phyloP scores from a whole-genome alignment of 2,329 filamentous ascomycete species.

The Tolypocladium ovalisporum region DNA sequence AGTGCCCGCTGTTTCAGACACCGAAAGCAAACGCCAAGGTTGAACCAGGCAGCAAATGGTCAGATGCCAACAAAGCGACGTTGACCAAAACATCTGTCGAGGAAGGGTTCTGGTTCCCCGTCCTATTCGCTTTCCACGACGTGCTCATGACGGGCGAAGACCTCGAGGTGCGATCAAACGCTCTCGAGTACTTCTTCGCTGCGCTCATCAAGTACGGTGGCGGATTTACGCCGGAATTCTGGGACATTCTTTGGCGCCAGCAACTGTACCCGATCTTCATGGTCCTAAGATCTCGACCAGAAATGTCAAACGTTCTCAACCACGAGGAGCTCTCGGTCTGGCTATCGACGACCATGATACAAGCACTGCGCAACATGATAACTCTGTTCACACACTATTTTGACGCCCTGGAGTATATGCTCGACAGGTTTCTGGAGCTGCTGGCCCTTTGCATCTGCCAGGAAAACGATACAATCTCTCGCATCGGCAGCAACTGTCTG shows the following conservation, averaged over 20 bases:
- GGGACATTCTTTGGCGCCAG: slow-evolving; percentile 97
- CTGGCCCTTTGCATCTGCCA: slow-evolving; percentile 95
- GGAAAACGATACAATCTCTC: slow-evolving; percentile 95
- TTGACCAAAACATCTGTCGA: slow-evolving; percentile 78
- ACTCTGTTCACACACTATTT: slow-evolving; percentile 98
- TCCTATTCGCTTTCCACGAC: slow-evolving; percentile 96
- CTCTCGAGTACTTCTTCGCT: slow-evolving; percentile 94
- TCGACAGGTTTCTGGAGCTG: slow-evolving; percentile 92
- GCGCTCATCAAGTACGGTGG: slow-evolving; percentile 82
- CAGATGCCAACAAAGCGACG: slow-evolving; percentile 37
- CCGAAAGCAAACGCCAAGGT: slow-evolving; percentile 26
- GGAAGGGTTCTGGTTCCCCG: slow-evolving; percentile 97
- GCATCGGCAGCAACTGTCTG: slow-evolving; percentile 95
- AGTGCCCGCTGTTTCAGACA: slow-evolving; percentile 76
- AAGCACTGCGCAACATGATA: slow-evolving; percentile 96
- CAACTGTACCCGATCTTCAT: slow-evolving; percentile 97
- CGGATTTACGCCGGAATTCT: slow-evolving; percentile 87
- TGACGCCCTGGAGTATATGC: slow-evolving; percentile 90
- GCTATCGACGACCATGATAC: slow-evolving; percentile 99
- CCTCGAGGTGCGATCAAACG: slow-evolving; percentile 82
- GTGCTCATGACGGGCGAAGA: slow-evolving; percentile 99
- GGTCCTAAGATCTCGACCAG: slow-evolving; percentile 89
- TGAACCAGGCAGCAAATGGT: slow-evolving; percentile 31
- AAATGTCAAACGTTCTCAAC: slow-evolving; percentile 90
- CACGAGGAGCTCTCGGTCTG: slow-evolving; percentile 97